A percentile compares a stretch with the other conserved stretches of the same genome.
Evolutionary conservation across 495 filamentous ascomycete genomes (phyloP).

Genomic region (Tuber borchii): DNA sequence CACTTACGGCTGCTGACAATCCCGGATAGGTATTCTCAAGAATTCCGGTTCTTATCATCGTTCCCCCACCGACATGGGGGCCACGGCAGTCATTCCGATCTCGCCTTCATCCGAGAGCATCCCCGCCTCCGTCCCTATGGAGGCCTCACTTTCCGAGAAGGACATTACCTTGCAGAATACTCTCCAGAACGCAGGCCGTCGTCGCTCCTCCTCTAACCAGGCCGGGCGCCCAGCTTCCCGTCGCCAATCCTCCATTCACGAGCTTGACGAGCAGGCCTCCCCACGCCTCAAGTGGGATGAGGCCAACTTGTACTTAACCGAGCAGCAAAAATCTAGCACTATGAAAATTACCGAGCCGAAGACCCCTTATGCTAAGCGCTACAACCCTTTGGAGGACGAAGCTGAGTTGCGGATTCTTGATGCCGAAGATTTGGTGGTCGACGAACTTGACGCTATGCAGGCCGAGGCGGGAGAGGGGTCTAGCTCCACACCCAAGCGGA

Average conservation of each 20-base stretch:
- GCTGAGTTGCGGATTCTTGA: slow-evolving; percentile 60
- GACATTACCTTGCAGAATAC: slow-evolving; percentile 91
- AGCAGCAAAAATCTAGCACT: slow-evolving; percentile 86
- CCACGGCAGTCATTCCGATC: slow-evolving; percentile 43
- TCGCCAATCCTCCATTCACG: slow-evolving; percentile 55
- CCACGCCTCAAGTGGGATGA: slow-evolving; percentile 91
- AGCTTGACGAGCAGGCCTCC: slow-evolving; percentile 44
- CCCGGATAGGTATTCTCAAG: slow-evolving; percentile 77
- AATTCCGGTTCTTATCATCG: slow-evolving; percentile 59
- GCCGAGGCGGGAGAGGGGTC: slow-evolving; percentile 39
- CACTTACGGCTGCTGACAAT: slow-evolving; percentile 11
- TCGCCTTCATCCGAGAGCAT: slow-evolving; percentile 44
- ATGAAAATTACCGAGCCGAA: slow-evolving; percentile 99
- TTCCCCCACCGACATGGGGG: slow-evolving; percentile 50
- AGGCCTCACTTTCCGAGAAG: slow-evolving; percentile 58
- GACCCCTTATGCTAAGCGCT: slow-evolving; percentile 86
- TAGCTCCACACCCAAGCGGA: slow-evolving; percentile 43
- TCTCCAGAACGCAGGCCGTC: slow-evolving; percentile 83
- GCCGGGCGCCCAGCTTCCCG: slow-evolving; percentile 57
- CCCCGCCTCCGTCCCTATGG: slow-evolving; percentile 37
- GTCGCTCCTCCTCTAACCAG: slow-evolving; percentile 66
- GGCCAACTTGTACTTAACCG: slow-evolving; percentile 88
- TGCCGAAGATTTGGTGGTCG: slow-evolving; percentile 55
- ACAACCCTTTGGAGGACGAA: slow-evolving; percentile 81
- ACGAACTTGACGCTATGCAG: slow-evolving; percentile 61